Base-by-base conservation (phyloP, 2,329 filamentous ascomycete species). In the Tricladium varicosporioides region DNA sequence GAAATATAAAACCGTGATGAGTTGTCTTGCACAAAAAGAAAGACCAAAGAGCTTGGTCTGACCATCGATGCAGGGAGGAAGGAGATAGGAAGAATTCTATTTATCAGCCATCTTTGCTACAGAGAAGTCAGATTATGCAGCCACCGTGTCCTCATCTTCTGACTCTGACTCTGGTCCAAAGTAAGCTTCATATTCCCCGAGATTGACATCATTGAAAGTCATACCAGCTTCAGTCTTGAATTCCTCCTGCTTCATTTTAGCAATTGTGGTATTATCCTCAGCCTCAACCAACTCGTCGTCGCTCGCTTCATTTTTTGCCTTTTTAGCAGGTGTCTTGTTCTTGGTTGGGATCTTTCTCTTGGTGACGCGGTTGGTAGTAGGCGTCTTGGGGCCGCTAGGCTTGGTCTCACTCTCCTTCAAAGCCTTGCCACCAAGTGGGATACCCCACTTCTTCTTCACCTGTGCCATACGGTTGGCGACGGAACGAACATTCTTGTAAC, bases 401-500 rank as follows among this genome's bases (percentile, higher is more conserved):
- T 57, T 58, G 15, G 45, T 13, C 31, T 18, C 47, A 16, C 14
- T 44, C 11, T 9, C 36, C 8, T 42, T 48, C 33, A 48, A 27
- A 19, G 40, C 42, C n/a, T 50, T 36, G 15, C 49, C 32, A 32
- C 36, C 52, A 15, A 68, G 57, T 5, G 59, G 53, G 33, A 67
- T 31, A 22, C 59, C 51, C 11, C 64, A 69, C 44, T 69, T 65
- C 57, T 68, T 69, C 62, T 66, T 68, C 31, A 70, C 45, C 0
- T 4, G 11, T 5, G 47, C 27, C 15, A 70, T 54, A 9, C 57
- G 56, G 56, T 70, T 70, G 18, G 32, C 31, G 14, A 65, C 63
- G 0, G 68, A 69, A 5, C 59, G 56, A 9, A 19, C 45, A 49
- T 67, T 69, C 7, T 40, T 55, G 43, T 63, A 64, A 4, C 53